phyloP scores from a whole-genome alignment of 2,329 filamentous ascomycete genomes.

The Leptographium galeiforme region DNA sequence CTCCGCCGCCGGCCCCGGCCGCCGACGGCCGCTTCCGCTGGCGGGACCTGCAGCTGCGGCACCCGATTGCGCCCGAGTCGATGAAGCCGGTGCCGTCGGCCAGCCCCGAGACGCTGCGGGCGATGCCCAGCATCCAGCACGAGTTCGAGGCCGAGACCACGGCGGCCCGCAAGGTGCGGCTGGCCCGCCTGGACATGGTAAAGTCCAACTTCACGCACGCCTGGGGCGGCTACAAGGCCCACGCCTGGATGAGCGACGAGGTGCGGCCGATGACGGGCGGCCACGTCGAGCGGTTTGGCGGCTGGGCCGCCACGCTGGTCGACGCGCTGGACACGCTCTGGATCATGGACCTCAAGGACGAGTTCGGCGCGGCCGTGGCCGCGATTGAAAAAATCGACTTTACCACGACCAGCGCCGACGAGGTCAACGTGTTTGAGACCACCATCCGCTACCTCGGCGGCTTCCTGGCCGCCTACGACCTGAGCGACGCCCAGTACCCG shows the following conservation, averaged over 20 bases:
- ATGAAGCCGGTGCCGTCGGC: constrained; percentile 7
- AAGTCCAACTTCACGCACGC: constrained; percentile 21
- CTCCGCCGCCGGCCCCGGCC: background rate
- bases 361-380: constrained; percentile 36
- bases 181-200: constrained; percentile 20
- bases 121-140: constrained; percentile 23
- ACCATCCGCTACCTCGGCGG: constrained; percentile 20
- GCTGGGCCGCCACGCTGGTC: constrained; percentile 38
- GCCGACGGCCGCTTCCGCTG: constrained; percentile 11
- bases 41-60: constrained; percentile 6
- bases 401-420: constrained; percentile 22
- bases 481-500: constrained; percentile 24
- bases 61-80: constrained; percentile 7
- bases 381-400: constrained; percentile 34
- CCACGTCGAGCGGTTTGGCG: constrained; percentile 28
- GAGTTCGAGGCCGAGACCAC: constrained; percentile 15
- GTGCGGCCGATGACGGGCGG: constrained; percentile 20
- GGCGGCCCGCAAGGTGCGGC: constrained; percentile 13
- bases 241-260: constrained; percentile 36
- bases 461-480: constrained; percentile 16
- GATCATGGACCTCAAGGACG: constrained; percentile 40
- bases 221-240: constrained; percentile 30
- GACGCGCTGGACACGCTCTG: constrained; percentile 39
- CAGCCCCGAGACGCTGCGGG: background rate
- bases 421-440: constrained; percentile 24